phyloP scores from a whole-genome alignment of 2,329 filamentous ascomycete species.

The Dactylellina leptospora region DNA sequence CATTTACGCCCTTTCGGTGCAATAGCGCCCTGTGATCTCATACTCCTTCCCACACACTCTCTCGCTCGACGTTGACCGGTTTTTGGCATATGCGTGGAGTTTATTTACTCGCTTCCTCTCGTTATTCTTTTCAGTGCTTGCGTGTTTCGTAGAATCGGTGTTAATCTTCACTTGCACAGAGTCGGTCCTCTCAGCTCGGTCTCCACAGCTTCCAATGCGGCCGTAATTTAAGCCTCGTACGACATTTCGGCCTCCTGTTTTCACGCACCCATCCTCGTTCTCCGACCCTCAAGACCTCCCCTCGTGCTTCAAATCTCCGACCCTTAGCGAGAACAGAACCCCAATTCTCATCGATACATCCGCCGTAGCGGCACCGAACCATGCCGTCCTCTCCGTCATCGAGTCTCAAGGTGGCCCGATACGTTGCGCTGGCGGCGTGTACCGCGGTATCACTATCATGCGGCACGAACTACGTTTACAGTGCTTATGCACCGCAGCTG shows the following conservation, averaged over 20 bases:
- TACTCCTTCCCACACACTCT: constrained; percentile 16
- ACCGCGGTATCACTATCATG: constrained; percentile 86
- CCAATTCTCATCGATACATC: background rate
- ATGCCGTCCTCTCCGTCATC: constrained; percentile 52
- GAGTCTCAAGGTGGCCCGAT: constrained; percentile 42
- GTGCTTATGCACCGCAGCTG: constrained; percentile 96
- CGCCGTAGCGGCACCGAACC: constrained; percentile 11
- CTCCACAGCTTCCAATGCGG: constrained; percentile 28
- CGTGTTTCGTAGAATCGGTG: background rate
- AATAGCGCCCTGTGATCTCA: constrained; percentile 52
- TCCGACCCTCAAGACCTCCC: background rate
- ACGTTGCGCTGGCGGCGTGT: constrained; percentile 59
- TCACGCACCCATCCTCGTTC: background rate
- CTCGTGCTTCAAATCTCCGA: background rate
- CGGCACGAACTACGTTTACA: constrained; percentile 95
- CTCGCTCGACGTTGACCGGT: constrained; percentile 4
- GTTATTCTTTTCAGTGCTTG: background rate
- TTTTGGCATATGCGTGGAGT: constrained; percentile 14
- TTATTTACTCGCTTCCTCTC: constrained; percentile 8
- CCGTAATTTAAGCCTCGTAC: constrained; percentile 19
- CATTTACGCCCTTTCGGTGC: constrained; percentile 31
- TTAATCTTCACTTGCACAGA: background rate
- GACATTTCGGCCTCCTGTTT: constrained; percentile 2
- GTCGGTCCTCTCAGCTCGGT: background rate
- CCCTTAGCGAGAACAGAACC: background rate